phyloP scores from a whole-genome alignment of 2,329 filamentous ascomycete species.

The Stromatinia cepivora region DNA sequence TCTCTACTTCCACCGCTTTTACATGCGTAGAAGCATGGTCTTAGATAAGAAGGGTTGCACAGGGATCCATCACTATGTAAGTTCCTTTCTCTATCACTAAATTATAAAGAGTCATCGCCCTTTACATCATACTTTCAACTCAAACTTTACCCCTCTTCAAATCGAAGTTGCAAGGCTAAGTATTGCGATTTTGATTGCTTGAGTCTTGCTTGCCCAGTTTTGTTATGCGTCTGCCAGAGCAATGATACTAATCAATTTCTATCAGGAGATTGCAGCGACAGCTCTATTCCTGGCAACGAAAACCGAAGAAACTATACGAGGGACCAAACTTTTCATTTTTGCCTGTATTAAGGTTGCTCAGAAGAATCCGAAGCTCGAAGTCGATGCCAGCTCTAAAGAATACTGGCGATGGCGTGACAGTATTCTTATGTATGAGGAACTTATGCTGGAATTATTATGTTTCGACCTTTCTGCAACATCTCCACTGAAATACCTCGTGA shows the following conservation, averaged over 20 bases:
- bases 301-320: constrained; percentile 93
- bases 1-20: constrained; percentile 94
- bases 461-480: constrained; percentile 92
- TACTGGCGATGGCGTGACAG: constrained; percentile 98
- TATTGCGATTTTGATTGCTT: not conserved
- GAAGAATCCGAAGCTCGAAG: constrained; percentile 84
- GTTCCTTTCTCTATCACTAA: constrained; percentile 39
- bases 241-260: constrained; percentile 17
- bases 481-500: constrained; percentile 81
- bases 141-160: constrained; percentile 27
- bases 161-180: not conserved
- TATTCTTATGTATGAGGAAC: constrained; percentile 87
- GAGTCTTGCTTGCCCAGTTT: not conserved
- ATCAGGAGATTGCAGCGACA: constrained; percentile 79
- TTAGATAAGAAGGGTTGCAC: constrained; percentile 57
- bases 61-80: constrained; percentile 87
- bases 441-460: constrained; percentile 86
- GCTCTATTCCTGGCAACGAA: constrained; percentile 94
- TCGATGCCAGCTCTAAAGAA: constrained; percentile 97
- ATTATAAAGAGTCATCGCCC: not conserved
- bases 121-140: not conserved
- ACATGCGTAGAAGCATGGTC: constrained; percentile 84
- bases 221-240: not conserved
- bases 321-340: constrained; percentile 92
- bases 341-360: constrained; percentile 92